Evolutionary conservation across 805 yeast species (phyloP), one percentile per base, ranked within the genome.

Genomic region (Schwanniomyces vanrijiae): DNA sequence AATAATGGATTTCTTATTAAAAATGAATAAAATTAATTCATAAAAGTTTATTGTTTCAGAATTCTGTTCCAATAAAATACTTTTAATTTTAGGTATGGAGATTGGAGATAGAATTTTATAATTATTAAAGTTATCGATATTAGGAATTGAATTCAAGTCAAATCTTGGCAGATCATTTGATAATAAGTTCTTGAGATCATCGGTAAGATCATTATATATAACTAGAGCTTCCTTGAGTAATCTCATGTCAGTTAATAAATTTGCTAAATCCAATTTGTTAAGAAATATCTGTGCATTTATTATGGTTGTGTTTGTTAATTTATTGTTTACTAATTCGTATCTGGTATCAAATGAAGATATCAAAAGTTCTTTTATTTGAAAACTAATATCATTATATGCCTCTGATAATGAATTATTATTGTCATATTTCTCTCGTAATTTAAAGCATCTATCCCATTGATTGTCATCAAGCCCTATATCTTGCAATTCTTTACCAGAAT

Each of bases 141-240:
- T 25, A 14, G 43, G 22, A 10, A 49, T 35, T 9, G 13, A 24
- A 8, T 37, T 26, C 33, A 28, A 37, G 9, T 44, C 44, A 39
- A 50, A 44, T 29, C 34, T 37, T n/a, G 37, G 9, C 1, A 48
- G 45, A 24, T 33, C 11, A n/a, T 46, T 34, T 7, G 33, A 9
- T 22, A 31, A 33, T 28, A 48, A 16, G 5, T 39, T 14, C n/a
- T 54, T 50, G 42, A 65, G 40, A 14, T 61, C 62, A 1, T 55
- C 48, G 14, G 73, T 70, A 5, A 87, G 55, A 24, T 68, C 69
- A 26, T 78, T 76, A 52, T 81, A 84, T 19, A 77, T 73, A 3
- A 60, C 64, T 29, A 84, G 59, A 0, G 92, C 76, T 44, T 87
- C 91, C 22, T 84, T 86, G 21, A 71, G 63, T 20, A 86, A 73